Evolutionary conservation across 495 filamentous ascomycete genomes (phyloP).

Genomic region (Hyaloscypha variabilis): DNA sequence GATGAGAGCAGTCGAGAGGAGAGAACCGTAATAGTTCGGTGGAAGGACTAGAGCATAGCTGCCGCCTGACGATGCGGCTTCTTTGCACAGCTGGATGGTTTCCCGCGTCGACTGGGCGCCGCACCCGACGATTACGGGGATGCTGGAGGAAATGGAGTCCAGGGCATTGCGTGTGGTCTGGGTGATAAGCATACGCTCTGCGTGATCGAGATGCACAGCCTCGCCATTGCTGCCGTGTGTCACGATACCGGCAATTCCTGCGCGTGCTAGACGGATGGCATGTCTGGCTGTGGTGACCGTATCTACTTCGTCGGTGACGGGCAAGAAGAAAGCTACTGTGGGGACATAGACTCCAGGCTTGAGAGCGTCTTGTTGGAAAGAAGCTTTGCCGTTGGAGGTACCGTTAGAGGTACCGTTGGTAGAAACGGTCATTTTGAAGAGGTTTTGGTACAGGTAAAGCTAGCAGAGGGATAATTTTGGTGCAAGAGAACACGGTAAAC

Average conservation of each 20-base stretch:
- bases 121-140: conserved; percentile 64
- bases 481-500: too few relatives aligned
- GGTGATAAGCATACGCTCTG: conserved; percentile 56
- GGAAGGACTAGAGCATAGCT: conserved; percentile 41
- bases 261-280: conserved; percentile 73
- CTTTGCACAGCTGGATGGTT: conserved; percentile 56
- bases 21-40: conserved; percentile 25
- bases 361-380: too few relatives aligned
- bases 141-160: conserved; percentile 61
- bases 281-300: conserved; percentile 73
- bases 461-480: too few relatives aligned
- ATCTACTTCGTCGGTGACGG: conserved; percentile 77
- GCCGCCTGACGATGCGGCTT: conserved; percentile 52
- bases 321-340: conserved; percentile 85
- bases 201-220: conserved; percentile 61
- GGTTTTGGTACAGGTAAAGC: too few relatives aligned
- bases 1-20: conserved; percentile 19
- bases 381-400: too few relatives aligned
- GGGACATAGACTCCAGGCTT: conserved; percentile 74
- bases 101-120: conserved; percentile 67
- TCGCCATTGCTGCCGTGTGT: conserved; percentile 68
- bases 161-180: conserved; percentile 52
- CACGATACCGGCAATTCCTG: conserved; percentile 68
- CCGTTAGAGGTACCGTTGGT: too few relatives aligned
- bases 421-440: too few relatives aligned